A percentile compares a stretch with the other conserved stretches of the same genome.
Evolutionary conservation across 2,329 filamentous ascomycete species (phyloP).

Genomic region (Fusarium newnesense): DNA sequence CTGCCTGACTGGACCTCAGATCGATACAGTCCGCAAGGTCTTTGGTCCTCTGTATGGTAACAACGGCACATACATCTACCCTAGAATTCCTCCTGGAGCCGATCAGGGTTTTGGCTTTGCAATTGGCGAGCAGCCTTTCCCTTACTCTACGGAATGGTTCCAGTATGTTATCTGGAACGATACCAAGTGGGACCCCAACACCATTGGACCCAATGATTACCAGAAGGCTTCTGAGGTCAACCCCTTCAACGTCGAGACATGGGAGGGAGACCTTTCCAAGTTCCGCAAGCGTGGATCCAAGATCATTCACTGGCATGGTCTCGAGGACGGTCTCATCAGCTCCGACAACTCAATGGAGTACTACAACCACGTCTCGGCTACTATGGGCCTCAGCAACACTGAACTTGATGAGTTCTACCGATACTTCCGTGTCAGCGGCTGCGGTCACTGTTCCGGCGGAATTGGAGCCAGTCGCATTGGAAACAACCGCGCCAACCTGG

Average conservation of each 20-base stretch:
- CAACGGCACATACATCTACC: slow-evolving; percentile 45
- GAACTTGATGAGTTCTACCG: slow-evolving; percentile 61
- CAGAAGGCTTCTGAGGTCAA: slow-evolving; percentile 45
- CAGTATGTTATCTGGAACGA: slow-evolving; percentile 55
- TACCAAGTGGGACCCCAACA: slow-evolving; percentile 42
- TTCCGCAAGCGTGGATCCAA: slow-evolving; percentile 55
- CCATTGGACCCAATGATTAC: slow-evolving; percentile 53
- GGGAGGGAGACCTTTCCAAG: slow-evolving; percentile 51
- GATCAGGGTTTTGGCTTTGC: slow-evolving; percentile 40
- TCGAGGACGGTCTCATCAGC: slow-evolving; percentile 36
- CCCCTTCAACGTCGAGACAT: slow-evolving; percentile 43
- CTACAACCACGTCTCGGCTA: slow-evolving; percentile 41
- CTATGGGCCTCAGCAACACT: slow-evolving; percentile 40
- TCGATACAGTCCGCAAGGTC: slow-evolving; percentile 20
- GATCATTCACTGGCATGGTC: slow-evolving; percentile 59
- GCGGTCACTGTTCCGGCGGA: slow-evolving; percentile 62
- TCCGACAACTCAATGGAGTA: slow-evolving; percentile 42
- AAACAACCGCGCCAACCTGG: slow-evolving; percentile 33
- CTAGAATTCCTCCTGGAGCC: slow-evolving; percentile 41
- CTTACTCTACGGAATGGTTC: slow-evolving; percentile 45
- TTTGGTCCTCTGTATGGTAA: slow-evolving; percentile 37
- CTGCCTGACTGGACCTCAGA: slow-evolving; percentile 19
- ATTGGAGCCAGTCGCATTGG: slow-evolving; percentile 54
- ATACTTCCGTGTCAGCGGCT: slow-evolving; percentile 59
- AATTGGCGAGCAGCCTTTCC: not conserved